phyloP scores from a whole-genome alignment of 75 land plant genomes.

The Picea glauca region DNA sequence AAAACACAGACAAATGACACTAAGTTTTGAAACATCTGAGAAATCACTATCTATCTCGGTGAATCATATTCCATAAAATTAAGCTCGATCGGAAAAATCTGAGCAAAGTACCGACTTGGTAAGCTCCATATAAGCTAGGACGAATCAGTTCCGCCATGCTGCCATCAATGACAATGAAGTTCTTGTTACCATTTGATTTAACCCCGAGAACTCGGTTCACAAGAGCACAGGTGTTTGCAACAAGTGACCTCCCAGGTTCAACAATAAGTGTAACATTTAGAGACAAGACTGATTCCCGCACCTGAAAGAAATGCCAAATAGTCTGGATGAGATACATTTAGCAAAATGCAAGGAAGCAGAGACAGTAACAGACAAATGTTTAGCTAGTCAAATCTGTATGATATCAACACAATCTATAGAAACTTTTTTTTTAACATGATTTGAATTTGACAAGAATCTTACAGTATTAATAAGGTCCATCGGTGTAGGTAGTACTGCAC shows the following conservation, averaged over 20 bases:
- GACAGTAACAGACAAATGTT: no score
- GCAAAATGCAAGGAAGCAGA: neutral
- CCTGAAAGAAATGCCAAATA: constrained; percentile 36
- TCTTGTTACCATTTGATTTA: constrained; percentile 98
- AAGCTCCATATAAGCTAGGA: constrained; percentile 94
- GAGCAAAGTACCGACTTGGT: constrained; percentile 52
- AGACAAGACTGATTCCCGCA: constrained; percentile 71
- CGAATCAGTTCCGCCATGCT: constrained; percentile 99
- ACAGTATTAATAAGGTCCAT: constrained; percentile 96
- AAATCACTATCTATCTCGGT: neutral
- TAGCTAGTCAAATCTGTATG: no score
- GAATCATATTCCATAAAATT: neutral
- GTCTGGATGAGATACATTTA: neutral
- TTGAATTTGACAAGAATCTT: constrained; percentile 9
- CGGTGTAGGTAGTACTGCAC: constrained; percentile 90
- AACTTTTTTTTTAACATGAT: neutral
- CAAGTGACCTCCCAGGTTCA: constrained; percentile 97
- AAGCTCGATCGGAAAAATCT: neutral
- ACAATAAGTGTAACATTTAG: constrained; percentile 73
- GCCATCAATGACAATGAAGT: constrained; percentile 92
- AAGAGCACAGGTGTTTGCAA: constrained; percentile 89
- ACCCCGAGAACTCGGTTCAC: constrained; percentile 90
- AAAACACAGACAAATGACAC: neutral
- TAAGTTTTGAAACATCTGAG: neutral
- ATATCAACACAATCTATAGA: no score